Conservation (phyloP, 2,329 filamentous ascomycete species). For the Trichoderma citrinoviride region DNA sequence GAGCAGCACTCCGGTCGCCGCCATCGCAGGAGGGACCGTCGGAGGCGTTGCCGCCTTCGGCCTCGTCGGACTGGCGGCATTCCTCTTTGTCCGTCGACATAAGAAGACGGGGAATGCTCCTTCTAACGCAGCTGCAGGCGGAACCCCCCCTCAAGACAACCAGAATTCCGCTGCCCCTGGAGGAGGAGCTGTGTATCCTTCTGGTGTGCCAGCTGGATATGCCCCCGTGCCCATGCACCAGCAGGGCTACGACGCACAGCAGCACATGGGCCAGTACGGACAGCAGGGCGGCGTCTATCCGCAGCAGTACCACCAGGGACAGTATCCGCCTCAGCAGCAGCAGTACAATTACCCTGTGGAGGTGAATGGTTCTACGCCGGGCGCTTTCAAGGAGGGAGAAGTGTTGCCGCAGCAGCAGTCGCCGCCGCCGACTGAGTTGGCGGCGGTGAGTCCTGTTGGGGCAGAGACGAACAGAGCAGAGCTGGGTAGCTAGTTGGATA, state of each 20-base stretch:
- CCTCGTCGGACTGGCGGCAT: slow-evolving; percentile 42
- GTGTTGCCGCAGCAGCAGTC: slow-evolving; percentile 20
- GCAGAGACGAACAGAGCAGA: slow-evolving; percentile 36
- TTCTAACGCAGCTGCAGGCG: slow-evolving; percentile 19
- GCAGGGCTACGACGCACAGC: slow-evolving; percentile 28
- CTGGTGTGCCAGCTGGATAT: slow-evolving; percentile 26
- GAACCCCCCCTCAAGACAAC: not conserved
- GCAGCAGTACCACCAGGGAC: slow-evolving; percentile 19
- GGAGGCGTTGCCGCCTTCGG: slow-evolving; percentile 45
- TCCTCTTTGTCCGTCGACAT: slow-evolving; percentile 37
- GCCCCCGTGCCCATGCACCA: slow-evolving; percentile 26
- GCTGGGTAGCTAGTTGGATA: slow-evolving; percentile 22
- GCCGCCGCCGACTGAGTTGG: slow-evolving; percentile 30
- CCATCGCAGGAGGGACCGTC: slow-evolving; percentile 48
- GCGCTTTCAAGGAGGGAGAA: slow-evolving; percentile 14
- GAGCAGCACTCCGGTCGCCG: slow-evolving; percentile 38
- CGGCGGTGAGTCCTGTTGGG: slow-evolving; percentile 32
- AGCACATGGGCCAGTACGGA: slow-evolving; percentile 16
- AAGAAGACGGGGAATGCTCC: slow-evolving; percentile 4
- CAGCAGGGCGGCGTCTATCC: slow-evolving; percentile 13
- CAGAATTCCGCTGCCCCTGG: not conserved
- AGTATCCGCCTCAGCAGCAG: slow-evolving; percentile 22
- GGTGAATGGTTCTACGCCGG: slow-evolving; percentile 31
- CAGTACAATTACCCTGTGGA: slow-evolving; percentile 26
- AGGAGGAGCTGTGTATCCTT: slow-evolving; percentile 22